phyloP scores from a whole-genome alignment of 2,329 filamentous ascomycete genomes.

The Pseudocercospora musae region DNA sequence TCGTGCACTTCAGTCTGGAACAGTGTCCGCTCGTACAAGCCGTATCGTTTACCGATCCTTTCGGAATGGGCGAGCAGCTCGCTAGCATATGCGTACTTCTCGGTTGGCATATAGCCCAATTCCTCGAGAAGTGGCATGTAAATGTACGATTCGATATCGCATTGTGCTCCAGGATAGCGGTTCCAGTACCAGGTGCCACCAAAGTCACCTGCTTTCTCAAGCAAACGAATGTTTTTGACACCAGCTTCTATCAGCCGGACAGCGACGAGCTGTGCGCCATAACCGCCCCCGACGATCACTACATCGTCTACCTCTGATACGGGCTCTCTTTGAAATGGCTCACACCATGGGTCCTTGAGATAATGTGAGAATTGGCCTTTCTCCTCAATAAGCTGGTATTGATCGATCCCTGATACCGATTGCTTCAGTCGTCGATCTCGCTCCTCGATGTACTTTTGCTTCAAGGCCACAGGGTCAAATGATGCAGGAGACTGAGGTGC shows the following conservation, averaged over 20 bases:
- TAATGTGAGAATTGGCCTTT: slow-evolving; percentile 18
- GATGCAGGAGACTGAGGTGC: slow-evolving; percentile 6
- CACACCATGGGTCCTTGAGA: slow-evolving; percentile 21
- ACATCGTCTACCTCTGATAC: slow-evolving; percentile 21
- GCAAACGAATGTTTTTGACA: slow-evolving; percentile 21
- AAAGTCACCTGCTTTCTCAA: slow-evolving; percentile 28
- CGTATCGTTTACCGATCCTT: slow-evolving; percentile 20
- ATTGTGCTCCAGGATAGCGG: slow-evolving; percentile 46
- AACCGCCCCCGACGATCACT: slow-evolving; percentile 23
- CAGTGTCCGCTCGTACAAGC: slow-evolving; percentile 43
- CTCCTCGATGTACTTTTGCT: slow-evolving; percentile 23
- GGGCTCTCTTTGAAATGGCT: slow-evolving; percentile 18
- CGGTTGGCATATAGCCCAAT: slow-evolving; percentile 42
- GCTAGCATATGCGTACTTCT: slow-evolving; percentile 33
- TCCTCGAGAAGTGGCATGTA: slow-evolving; percentile 47
- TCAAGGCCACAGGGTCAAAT: slow-evolving; percentile 22
- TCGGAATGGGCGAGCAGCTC: slow-evolving; percentile 42
- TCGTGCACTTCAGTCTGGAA: slow-evolving; percentile 24
- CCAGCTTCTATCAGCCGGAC: slow-evolving; percentile 24
- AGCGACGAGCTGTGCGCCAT: slow-evolving; percentile 23
- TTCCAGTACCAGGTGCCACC: slow-evolving; percentile 43
- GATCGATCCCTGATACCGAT: slow-evolving; percentile 20
- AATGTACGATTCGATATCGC: slow-evolving; percentile 47
- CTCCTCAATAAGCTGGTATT: slow-evolving; percentile 23
- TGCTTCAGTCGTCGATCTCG: slow-evolving; percentile 21